Evolutionary conservation across 2,329 filamentous ascomycete genomes (phyloP), one percentile per base, ranked within the genome.

Genomic region (Neofusicoccum cordaticola): DNA sequence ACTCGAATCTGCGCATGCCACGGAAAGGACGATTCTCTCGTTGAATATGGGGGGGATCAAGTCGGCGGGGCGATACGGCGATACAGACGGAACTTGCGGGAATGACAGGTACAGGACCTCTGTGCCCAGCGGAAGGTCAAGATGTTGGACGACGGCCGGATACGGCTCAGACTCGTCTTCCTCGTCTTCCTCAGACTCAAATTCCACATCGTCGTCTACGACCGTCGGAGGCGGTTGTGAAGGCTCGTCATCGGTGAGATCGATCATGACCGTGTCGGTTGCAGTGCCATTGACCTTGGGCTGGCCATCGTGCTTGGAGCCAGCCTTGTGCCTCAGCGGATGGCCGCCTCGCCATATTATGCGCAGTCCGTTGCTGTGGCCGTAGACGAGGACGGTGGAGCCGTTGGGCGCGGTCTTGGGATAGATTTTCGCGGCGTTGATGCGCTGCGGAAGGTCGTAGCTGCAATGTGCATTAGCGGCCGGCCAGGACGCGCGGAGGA

Each of bases 271-370:
- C 13, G 77, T 74, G 69, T 86, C 81, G 69, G 68, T 77, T 64
- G 56, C 67, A 22, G 70, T 75, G 50, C 78, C 80, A 67, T 82
- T 81, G 68, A 77, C 71, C 65, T 77, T 78, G 27, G 73, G 69
- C 66, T 71, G 70, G 65, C 71, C 70, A n/a, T 72, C 69, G 27
- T 70, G 62, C 62, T 71, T 68, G 34, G 71, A 42, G 70, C 64
- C 31, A 68, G 65, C 39, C 6, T 53, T 65, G 48, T 34, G 61
- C 67, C 81, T 81, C 63, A 85, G 79, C 0, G 77, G 75, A 35
- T 78, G 80, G 3, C 86, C 86, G 48, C 86, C 86, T 74, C 84
- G 80, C 87, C 87, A 89, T 35, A 87, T 69, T 56, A 89, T 75
- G 65, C 82, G 82, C 22, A 90, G 69, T 4, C 87, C 87, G 47